Base-by-base conservation (phyloP, 768 basidiomycete species). In the Leucosporidium yakuticum region DNA sequence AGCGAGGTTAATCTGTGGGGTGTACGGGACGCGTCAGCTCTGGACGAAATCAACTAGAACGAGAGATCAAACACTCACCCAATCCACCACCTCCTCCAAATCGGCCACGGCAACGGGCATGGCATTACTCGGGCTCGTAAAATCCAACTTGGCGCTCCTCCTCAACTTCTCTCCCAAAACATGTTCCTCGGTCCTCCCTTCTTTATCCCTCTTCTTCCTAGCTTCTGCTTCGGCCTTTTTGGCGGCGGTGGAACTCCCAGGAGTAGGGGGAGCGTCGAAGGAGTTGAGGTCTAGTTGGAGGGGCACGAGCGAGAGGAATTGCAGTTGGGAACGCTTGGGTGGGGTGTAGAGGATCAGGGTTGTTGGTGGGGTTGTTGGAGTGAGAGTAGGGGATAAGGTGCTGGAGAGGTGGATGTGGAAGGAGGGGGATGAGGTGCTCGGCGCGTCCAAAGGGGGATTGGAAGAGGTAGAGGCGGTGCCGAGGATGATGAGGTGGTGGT, bases 261-360 rank as follows among this genome's bases (percentile, higher is more conserved):
- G n/a, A 9, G 27, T 29, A 14, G 17, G n/a, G 2, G 47, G 60
- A 5, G 27, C 17, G 6, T 44, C 48, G 60, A 60, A 60, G 15
- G 44, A 48, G 47, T 60, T 60, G 27, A 60, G 60, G 60, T 60
- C 60, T 29, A 60, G 60, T 32, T 60, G 60, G 19, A 60, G 60
- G 11, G 60, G 60, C 8, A 32, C 29, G 60, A 60, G 25, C 29
- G 60, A 60, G 47, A 60, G 29, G 60, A 60, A 60, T 27, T 60
- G 60, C 7, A 60, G 60, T 15, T 60, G n/a, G 15, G 60, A 47
- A 19, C 60, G 60, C 5, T 27, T 48, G 29, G 60, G 60, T 7
- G 60, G 60, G 14, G 47, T 31, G 47, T 49, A 60, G 27, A 48
- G 44, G 60, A 60, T 60, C 4, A 32, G 15, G 17, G 60, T 60